Evolutionary conservation across 192 early-diverging fungal species (phyloP).

Genomic region (Spizellomyces sp.): DNA sequence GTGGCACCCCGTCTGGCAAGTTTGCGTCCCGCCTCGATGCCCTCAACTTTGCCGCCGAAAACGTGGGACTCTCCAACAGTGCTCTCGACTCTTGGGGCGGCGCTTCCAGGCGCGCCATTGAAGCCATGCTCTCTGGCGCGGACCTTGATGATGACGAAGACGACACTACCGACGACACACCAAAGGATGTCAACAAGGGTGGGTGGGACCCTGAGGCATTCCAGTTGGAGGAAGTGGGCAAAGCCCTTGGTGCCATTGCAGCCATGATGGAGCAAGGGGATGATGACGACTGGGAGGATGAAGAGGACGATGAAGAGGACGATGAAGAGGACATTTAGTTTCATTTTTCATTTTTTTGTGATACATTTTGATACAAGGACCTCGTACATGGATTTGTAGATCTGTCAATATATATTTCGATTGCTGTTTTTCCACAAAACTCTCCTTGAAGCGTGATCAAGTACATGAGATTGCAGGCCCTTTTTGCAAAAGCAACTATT

Average conservation of each 20-base stretch:
- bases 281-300: constrained; percentile 12
- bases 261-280: constrained; percentile 14
- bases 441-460: too few relatives aligned
- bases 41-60: constrained; percentile 15
- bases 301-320: constrained; percentile 21
- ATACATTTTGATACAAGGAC: too few relatives aligned
- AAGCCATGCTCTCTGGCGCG: constrained; percentile 1
- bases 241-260: constrained; percentile 15
- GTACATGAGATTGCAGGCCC: too few relatives aligned
- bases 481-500: too few relatives aligned
- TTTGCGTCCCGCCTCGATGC: constrained; percentile 12
- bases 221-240: constrained; percentile 17
- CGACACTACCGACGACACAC: neutral
- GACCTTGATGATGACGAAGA: constrained; percentile 8
- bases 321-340: neutral
- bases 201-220: constrained; percentile 28
- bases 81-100: constrained; percentile 31
- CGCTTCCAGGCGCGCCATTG: constrained; percentile 5
- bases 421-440: too few relatives aligned
- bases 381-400: too few relatives aligned
- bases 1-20: neutral
- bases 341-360: too few relatives aligned
- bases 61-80: constrained; percentile 24
- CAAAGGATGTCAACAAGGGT: constrained; percentile 16
- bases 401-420: too few relatives aligned